Conservation (phyloP, 2,329 filamentous ascomycete genomes). For the Rhexocercosporidium sp. region DNA sequence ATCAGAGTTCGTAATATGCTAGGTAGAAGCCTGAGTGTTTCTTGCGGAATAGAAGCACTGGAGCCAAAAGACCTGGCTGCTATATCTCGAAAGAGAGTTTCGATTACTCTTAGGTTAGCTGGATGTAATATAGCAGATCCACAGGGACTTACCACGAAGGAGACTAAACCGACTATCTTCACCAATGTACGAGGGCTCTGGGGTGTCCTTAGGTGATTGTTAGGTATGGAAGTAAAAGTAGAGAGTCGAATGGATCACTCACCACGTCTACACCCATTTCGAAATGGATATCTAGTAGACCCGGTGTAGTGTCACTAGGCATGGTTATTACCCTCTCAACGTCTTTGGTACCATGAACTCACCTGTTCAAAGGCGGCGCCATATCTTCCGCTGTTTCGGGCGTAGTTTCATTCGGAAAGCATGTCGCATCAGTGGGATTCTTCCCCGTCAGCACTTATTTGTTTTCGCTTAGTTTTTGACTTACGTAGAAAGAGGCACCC, state of each 20-base stretch:
- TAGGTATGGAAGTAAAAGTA: not conserved
- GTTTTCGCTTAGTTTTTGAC: not conserved
- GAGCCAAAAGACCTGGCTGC: not conserved
- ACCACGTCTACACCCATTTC: not conserved
- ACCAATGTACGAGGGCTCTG: not conserved
- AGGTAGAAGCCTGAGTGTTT: not conserved
- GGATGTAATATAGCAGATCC: not conserved
- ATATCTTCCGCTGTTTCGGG: not conserved
- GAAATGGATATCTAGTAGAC: not conserved
- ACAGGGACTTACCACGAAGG: not conserved
- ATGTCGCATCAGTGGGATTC: not conserved
- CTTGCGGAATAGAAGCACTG: not conserved
- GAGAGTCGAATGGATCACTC: not conserved
- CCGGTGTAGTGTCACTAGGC: not conserved
- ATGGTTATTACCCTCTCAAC: constrained; percentile 1
- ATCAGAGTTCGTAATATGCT: not conserved
- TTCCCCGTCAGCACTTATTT: not conserved
- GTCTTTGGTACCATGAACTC: not conserved
- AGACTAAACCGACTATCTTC: not conserved
- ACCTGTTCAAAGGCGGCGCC: not conserved
- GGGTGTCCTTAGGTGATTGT: not conserved
- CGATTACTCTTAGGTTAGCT: not conserved
- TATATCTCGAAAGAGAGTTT: not conserved
- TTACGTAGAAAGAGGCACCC: not conserved
- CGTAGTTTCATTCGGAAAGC: not conserved